Percentiles rank a stretch among this genome's conserved stretches.
These are phyloP conservation scores for Cruciata laevipes DNA, from an alignment of 257 asterid species.

Conservation along the genomic window DNA sequence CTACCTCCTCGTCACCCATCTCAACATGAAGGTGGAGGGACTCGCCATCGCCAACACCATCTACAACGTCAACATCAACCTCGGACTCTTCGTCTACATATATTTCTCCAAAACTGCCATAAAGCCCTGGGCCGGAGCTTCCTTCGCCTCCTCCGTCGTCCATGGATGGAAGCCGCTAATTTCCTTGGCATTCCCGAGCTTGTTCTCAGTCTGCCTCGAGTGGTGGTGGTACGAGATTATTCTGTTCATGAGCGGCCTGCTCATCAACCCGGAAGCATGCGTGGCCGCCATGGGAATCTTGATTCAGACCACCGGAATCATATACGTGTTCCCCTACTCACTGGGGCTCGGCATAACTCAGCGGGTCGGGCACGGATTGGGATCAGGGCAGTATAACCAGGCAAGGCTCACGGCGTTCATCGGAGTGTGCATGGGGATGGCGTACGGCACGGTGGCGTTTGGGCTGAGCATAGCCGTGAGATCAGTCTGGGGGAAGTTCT, in stretches of 20 bases:
- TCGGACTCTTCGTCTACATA: constrained; percentile 46
- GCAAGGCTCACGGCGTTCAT: constrained; percentile 48
- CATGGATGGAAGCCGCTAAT: constrained; percentile 61
- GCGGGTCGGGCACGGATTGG: constrained; percentile 72
- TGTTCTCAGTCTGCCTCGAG: constrained; percentile 57
- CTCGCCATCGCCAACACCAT: constrained; percentile 57
- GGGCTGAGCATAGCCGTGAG: constrained; percentile 40
- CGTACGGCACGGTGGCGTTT: constrained; percentile 42
- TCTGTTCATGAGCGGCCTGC: constrained; percentile 54
- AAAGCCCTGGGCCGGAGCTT: constrained; percentile 60
- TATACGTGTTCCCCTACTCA: constrained; percentile 60
- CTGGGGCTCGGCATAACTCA: constrained; percentile 56
- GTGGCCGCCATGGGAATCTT: constrained; percentile 81
- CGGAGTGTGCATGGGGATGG: constrained; percentile 33
- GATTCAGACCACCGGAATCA: constrained; percentile 60
- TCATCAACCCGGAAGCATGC: constrained; percentile 49
- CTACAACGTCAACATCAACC: constrained; percentile 51
- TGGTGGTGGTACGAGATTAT: constrained; percentile 92
- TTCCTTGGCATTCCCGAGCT: constrained; percentile 55
- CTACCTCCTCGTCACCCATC: constrained; percentile 46
- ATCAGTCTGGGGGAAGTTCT: constrained; percentile 49
- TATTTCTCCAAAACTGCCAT: constrained; percentile 45
- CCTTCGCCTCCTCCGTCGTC: constrained; percentile 33
- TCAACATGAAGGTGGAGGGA: constrained; percentile 49
- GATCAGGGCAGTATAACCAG: constrained; percentile 47